Evolutionary conservation across 2,329 filamentous ascomycete genomes (phyloP).

Genomic region (Hansfordia pulvinata): DNA sequence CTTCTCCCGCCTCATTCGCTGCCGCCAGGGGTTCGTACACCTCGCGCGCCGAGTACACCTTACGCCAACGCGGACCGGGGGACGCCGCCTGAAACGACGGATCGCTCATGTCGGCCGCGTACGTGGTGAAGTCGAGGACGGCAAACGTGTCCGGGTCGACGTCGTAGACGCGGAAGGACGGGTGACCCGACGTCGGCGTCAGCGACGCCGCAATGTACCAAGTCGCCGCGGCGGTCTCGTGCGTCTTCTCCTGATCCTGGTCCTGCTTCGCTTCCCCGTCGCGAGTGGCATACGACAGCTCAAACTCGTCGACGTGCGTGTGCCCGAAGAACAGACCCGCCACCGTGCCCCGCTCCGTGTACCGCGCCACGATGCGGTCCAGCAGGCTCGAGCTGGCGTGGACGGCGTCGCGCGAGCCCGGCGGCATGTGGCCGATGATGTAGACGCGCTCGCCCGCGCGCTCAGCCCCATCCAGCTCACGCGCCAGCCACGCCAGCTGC

Average conservation of each 20-base stretch:
- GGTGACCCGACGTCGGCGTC: slow-evolving; percentile 39
- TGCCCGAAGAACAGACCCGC: slow-evolving; percentile 43
- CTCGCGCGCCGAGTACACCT: slow-evolving; percentile 42
- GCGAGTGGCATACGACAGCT: slow-evolving; percentile 39
- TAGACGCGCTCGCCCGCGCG: slow-evolving; percentile 36
- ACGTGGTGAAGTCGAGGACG: slow-evolving; percentile 38
- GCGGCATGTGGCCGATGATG: slow-evolving; percentile 43
- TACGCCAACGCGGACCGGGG: slow-evolving; percentile 33
- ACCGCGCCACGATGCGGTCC: slow-evolving; percentile 38
- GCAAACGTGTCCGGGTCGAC: slow-evolving; percentile 43
- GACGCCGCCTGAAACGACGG: slow-evolving; percentile 22
- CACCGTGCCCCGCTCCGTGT: slow-evolving; percentile 32
- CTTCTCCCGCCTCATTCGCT: slow-evolving; percentile 22
- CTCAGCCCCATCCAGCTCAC: slow-evolving; percentile 39
- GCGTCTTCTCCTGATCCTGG: slow-evolving; percentile 27
- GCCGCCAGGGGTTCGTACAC: slow-evolving; percentile 33
- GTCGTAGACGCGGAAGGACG: slow-evolving; percentile 43
- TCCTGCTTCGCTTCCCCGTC: too few species aligned
- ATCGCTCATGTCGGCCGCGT: slow-evolving; percentile 36
- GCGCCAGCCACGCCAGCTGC: slow-evolving; percentile 38
- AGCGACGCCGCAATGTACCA: slow-evolving; percentile 40
- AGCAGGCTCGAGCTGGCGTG: slow-evolving; percentile 37
- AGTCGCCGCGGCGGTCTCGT: slow-evolving; percentile 29
- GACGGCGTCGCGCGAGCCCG: slow-evolving; percentile 34
- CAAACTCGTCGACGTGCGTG: slow-evolving; percentile 42